Evolutionary conservation across 139 green algal genomes (phyloP).

Genomic region (Edaphochlamys debaryana): DNA sequence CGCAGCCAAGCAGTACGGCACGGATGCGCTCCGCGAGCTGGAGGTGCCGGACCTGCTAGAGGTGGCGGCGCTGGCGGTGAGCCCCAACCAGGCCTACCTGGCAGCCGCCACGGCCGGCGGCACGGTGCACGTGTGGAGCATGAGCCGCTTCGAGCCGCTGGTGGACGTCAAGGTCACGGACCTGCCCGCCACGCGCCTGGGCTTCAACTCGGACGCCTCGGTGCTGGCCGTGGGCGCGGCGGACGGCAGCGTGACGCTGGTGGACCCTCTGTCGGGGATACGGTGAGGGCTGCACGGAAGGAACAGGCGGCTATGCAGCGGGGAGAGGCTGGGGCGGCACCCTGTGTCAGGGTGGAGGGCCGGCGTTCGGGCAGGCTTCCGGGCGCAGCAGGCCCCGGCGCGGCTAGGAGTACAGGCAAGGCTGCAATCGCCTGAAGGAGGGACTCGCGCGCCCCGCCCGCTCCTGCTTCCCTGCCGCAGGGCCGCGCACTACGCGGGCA

Average conservation of each 20-base stretch:
- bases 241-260: constrained; percentile 25
- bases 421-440: no score
- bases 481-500: constrained; percentile 27
- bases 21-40: background rate
- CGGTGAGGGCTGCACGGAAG: background rate
- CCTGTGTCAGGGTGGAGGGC: no score
- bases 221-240: constrained; percentile 34
- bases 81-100: constrained; percentile 17
- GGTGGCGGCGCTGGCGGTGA: constrained; percentile 16
- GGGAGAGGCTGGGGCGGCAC: no score
- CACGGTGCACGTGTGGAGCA: constrained; percentile 41
- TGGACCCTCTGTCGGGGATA: constrained; percentile 22
- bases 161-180: constrained; percentile 44
- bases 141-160: background rate
- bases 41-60: constrained; percentile 35
- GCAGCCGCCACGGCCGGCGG: constrained; percentile 30
- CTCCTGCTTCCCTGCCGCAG: no score
- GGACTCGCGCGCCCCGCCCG: no score
- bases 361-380: no score
- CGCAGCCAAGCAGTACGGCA: constrained; percentile 20
- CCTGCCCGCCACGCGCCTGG: constrained; percentile 8
- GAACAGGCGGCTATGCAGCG: no score
- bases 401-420: no score
- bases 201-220: constrained; percentile 24
- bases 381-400: no score